These are phyloP conservation scores for Globisporangium nodosum DNA, from an alignment of 352 stramenopile genomes.

Conservation along the genomic window DNA sequence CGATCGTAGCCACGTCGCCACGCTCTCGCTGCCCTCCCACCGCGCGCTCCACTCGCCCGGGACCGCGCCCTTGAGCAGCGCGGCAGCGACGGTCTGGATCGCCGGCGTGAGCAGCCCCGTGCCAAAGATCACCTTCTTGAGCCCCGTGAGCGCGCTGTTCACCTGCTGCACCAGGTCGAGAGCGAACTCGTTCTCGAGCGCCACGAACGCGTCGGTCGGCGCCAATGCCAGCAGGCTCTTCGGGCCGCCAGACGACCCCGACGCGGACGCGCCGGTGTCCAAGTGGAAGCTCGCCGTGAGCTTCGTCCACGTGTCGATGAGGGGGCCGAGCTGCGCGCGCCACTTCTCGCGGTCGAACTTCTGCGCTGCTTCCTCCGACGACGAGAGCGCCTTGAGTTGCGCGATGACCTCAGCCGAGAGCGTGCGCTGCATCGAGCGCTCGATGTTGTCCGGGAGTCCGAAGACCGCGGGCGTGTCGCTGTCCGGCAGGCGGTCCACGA, in stretches of 20 bases:
- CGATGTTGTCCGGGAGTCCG: slow-evolving; percentile 92
- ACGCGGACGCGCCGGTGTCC: slow-evolving; percentile 14
- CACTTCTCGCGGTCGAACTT: slow-evolving; percentile 92
- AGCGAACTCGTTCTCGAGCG: slow-evolving; percentile 85
- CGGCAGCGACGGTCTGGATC: slow-evolving; percentile 75
- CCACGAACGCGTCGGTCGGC: slow-evolving; percentile 89
- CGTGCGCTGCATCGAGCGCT: slow-evolving; percentile 90
- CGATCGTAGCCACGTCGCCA: slow-evolving; percentile 71
- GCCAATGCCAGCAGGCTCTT: slow-evolving; percentile 41
- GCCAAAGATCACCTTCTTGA: slow-evolving; percentile 91
- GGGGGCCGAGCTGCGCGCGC: slow-evolving; percentile 79
- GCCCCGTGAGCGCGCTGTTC: slow-evolving; percentile 53
- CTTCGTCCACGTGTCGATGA: slow-evolving; percentile 89
- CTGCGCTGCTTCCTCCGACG: slow-evolving; percentile 42
- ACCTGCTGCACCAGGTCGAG: slow-evolving; percentile 68
- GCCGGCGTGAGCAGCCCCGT: slow-evolving; percentile 86
- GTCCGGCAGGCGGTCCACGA: slow-evolving; percentile 75
- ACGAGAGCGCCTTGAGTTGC: slow-evolving; percentile 81
- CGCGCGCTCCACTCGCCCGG: slow-evolving; percentile 73
- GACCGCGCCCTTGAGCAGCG: slow-evolving; percentile 69
- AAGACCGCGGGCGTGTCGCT: slow-evolving; percentile 83
- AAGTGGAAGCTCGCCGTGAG: slow-evolving; percentile 59
- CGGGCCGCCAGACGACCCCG: not conserved
- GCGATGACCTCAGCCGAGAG: slow-evolving; percentile 77
- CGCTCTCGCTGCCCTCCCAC: slow-evolving; percentile 78